These are phyloP conservation scores for Neurospora sp. DNA, from an alignment of 495 filamentous ascomycete genomes.

Conservation along the genomic window DNA sequence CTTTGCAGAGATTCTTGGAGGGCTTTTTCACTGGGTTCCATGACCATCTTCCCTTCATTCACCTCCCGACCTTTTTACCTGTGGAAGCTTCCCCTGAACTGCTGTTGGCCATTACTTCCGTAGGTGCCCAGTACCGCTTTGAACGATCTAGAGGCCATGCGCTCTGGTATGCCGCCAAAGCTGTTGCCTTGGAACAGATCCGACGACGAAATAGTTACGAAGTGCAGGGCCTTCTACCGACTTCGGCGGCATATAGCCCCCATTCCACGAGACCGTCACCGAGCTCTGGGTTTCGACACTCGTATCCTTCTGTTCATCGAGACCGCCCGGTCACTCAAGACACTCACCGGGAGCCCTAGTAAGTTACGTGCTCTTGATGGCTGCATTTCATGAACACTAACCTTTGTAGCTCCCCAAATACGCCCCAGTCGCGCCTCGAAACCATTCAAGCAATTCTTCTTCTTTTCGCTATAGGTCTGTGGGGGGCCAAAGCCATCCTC, in stretches of 20 bases:
- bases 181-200: conserved; percentile 44
- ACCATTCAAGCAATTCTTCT: conserved; percentile 47
- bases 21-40: conserved; percentile 60
- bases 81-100: conserved; percentile 47
- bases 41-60: conserved; percentile 58
- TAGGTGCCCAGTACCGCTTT: conserved; percentile 62
- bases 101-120: conserved; percentile 51
- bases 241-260: conserved; percentile 39
- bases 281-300: conserved; percentile 40
- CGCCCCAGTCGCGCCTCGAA: conserved; percentile 43
- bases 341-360: conserved; percentile 43
- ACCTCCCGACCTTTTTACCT: conserved; percentile 51
- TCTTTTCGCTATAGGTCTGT: conserved; percentile 47
- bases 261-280: conserved; percentile 42
- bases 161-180: conserved; percentile 56
- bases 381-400: conserved; percentile 12
- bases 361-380: conserved; percentile 9
- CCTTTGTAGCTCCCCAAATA: conserved; percentile 33
- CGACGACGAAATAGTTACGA: conserved; percentile 42
- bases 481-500: conserved; percentile 47
- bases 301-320: conserved; percentile 40
- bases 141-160: conserved; percentile 58
- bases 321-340: conserved; percentile 43
- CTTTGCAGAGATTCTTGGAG: conserved; percentile 54
- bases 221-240: conserved; percentile 39